phyloP scores from a whole-genome alignment of 2,329 filamentous ascomycete species.

The Fusarium sp. region DNA sequence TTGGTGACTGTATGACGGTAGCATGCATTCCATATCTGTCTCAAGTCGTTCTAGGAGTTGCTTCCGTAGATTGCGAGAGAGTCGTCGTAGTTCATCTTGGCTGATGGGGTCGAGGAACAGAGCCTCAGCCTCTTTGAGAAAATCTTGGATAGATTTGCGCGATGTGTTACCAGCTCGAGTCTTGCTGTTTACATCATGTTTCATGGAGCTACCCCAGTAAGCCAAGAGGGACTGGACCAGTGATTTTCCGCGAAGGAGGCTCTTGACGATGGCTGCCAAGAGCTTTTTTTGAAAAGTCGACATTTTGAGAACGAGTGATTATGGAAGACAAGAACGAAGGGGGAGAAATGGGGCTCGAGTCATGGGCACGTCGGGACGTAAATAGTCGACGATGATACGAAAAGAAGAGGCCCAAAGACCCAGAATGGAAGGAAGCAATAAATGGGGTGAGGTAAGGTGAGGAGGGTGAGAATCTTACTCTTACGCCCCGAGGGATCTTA shows the following conservation, averaged over 20 bases:
- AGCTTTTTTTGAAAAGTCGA: constrained; percentile 67
- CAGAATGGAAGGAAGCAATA: constrained; percentile 19
- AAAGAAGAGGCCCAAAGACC: constrained; percentile 23
- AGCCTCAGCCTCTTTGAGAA: constrained; percentile 68
- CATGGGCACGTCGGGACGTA: constrained; percentile 45
- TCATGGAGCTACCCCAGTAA: constrained; percentile 63
- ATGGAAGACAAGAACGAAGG: constrained; percentile 43
- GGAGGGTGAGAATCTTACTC: constrained; percentile 45
- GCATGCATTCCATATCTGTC: constrained; percentile 69
- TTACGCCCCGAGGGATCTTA: constrained; percentile 41
- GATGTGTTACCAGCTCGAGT: constrained; percentile 35
- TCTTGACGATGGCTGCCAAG: constrained; percentile 67
- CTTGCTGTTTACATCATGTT: constrained; percentile 49
- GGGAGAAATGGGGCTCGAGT: constrained; percentile 13
- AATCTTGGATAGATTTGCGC: constrained; percentile 59
- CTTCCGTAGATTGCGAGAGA: constrained; percentile 64
- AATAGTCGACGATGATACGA: constrained; percentile 40
- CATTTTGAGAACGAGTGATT: constrained; percentile 69
- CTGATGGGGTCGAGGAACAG: constrained; percentile 63
- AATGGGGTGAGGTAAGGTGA: constrained; percentile 15
- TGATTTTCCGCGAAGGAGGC: constrained; percentile 70
- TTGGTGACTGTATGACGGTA: constrained; percentile 74
- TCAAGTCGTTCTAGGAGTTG: constrained; percentile 68
- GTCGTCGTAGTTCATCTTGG: constrained; percentile 58
- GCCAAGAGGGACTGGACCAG: constrained; percentile 68